Percentiles rank a stretch among this genome's conserved stretches.
These are phyloP conservation scores for Colletotrichum gigasporum DNA, from an alignment of 2,329 filamentous ascomycete genomes.

Conservation along the genomic window DNA sequence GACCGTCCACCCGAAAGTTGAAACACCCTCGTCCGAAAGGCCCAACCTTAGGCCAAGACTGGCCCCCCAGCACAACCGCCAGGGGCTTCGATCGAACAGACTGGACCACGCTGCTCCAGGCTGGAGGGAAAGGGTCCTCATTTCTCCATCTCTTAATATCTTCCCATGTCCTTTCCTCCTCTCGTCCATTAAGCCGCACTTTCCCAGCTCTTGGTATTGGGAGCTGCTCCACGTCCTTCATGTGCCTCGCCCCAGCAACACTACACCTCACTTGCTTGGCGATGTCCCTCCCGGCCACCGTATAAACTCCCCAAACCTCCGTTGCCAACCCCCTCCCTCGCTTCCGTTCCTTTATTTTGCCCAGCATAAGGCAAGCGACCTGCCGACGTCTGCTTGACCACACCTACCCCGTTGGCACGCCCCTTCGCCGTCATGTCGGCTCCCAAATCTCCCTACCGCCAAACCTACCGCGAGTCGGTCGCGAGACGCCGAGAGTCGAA, in stretches of 20 bases:
- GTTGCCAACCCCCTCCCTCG: not conserved
- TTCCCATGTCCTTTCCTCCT: not conserved
- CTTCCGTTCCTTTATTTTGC: too few species aligned
- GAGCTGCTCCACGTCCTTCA: conserved; percentile 14
- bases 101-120: conserved; percentile 9
- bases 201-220: not conserved
- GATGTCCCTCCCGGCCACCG: not conserved
- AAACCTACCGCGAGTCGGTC: conserved; percentile 20
- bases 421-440: conserved; percentile 22
- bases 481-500: conserved; percentile 20
- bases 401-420: too few species aligned
- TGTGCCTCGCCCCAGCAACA: not conserved
- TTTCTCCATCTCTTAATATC: conserved; percentile 6
- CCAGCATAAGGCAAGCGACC: too few species aligned
- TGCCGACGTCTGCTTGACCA: too few species aligned
- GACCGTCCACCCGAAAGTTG: too few species aligned
- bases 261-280: not conserved
- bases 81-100: not conserved
- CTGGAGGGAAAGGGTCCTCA: conserved; percentile 8
- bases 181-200: not conserved
- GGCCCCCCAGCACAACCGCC: not conserved
- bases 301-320: not conserved
- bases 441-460: conserved; percentile 25
- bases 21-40: conserved; percentile 25
- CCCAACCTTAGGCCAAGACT: conserved; percentile 7